Evolutionary conservation across 495 filamentous ascomycete species (phyloP).

Genomic region (Penicillium herquei): DNA sequence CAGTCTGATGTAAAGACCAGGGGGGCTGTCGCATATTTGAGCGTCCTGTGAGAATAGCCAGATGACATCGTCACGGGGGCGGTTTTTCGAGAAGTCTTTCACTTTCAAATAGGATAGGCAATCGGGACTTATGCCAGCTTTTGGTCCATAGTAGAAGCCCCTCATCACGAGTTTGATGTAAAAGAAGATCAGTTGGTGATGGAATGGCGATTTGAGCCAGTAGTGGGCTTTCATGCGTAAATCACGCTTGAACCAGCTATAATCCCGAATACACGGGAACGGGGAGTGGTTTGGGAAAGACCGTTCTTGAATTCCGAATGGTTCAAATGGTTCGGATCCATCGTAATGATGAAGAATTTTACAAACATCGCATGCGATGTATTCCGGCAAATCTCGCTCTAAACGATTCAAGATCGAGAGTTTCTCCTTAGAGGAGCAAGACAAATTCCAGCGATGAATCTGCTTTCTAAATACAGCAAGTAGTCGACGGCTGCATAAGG

Average conservation of each 20-base stretch:
- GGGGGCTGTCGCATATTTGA: background rate
- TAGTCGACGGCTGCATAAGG: too few relatives aligned
- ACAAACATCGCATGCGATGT: slow-evolving; percentile 17
- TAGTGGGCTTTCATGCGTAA: background rate
- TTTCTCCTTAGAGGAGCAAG: background rate
- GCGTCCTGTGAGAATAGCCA: background rate
- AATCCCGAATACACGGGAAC: background rate
- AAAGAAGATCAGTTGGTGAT: background rate
- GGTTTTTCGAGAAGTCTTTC: background rate
- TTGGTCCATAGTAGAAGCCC: slow-evolving; percentile 8
- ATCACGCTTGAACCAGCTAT: background rate
- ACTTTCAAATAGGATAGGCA: slow-evolving; percentile 8
- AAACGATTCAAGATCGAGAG: slow-evolving; percentile 10
- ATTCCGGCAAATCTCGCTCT: slow-evolving; percentile 12
- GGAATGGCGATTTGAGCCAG: background rate
- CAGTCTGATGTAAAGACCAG: background rate
- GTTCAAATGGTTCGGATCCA: slow-evolving; percentile 15
- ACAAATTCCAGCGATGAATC: background rate
- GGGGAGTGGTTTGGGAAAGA: background rate
- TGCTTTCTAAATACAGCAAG: too few relatives aligned
- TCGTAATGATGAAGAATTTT: slow-evolving; percentile 17
- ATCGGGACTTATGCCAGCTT: slow-evolving; percentile 8
- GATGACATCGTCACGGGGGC: background rate
- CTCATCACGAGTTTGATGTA: slow-evolving; percentile 10
- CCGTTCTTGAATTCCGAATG: slow-evolving; percentile 8